phyloP scores from a whole-genome alignment of 2,329 filamentous ascomycete genomes.

The Samsoniella hepiali region DNA sequence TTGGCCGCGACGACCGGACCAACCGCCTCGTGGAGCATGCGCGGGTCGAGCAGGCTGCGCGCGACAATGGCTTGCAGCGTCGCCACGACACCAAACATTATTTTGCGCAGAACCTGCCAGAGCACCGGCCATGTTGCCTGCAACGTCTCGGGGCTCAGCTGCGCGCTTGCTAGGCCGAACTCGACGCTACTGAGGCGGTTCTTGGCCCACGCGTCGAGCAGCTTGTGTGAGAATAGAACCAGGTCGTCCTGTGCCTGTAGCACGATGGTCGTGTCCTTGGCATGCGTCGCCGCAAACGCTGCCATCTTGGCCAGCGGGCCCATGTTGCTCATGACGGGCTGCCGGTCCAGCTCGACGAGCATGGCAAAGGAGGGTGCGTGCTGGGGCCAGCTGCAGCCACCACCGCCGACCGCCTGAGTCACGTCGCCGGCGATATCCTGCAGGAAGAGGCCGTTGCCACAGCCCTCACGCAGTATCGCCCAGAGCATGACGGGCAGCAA shows the following conservation, averaged over 20 bases:
- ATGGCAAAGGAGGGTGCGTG: slow-evolving; percentile 58
- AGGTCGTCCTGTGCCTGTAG: slow-evolving; percentile 59
- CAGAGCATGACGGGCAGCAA: slow-evolving; percentile 68
- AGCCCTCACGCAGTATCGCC: slow-evolving; percentile 68
- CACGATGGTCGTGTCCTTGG: slow-evolving; percentile 41
- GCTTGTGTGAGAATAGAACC: slow-evolving; percentile 60
- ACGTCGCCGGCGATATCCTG: slow-evolving; percentile 66
- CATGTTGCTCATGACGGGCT: slow-evolving; percentile 63
- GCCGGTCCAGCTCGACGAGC: slow-evolving; percentile 55
- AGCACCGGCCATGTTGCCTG: slow-evolving; percentile 66
- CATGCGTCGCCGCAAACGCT: slow-evolving; percentile 60
- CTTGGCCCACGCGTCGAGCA: slow-evolving; percentile 70
- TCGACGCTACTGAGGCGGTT: slow-evolving; percentile 74
- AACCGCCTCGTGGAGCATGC: slow-evolving; percentile 39
- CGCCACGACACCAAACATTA: slow-evolving; percentile 72
- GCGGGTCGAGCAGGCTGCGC: slow-evolving; percentile 53
- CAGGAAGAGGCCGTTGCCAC: slow-evolving; percentile 74
- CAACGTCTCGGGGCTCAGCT: slow-evolving; percentile 62
- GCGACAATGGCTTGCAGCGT: slow-evolving; percentile 71
- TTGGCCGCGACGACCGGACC: slow-evolving; percentile 68
- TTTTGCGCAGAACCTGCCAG: slow-evolving; percentile 72
- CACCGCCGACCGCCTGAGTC: slow-evolving; percentile 39
- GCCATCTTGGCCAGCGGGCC: slow-evolving; percentile 65
- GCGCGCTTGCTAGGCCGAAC: slow-evolving; percentile 58
- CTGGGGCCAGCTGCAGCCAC: slow-evolving; percentile 60